A percentile compares a stretch with the other conserved stretches of the same genome.
These are phyloP conservation scores for Phoma herbarum DNA, from an alignment of 2,329 filamentous ascomycete genomes.

Conservation along the genomic window DNA sequence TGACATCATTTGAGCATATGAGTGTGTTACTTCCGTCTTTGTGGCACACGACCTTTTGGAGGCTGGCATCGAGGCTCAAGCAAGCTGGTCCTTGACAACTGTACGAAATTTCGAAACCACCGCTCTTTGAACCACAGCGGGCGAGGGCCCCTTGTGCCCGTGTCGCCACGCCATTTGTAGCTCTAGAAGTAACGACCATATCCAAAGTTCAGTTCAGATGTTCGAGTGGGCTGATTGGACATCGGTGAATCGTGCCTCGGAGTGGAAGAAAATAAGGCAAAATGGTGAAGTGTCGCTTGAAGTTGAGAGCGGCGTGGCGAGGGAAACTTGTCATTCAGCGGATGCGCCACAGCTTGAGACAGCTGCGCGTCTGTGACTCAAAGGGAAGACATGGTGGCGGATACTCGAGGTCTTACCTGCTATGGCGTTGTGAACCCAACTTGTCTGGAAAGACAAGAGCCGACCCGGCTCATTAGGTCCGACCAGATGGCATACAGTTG, in stretches of 20 bases:
- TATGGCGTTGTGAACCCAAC: not conserved
- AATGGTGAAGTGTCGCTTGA: not conserved
- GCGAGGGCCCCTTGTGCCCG: slow-evolving; percentile 7
- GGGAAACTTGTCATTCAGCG: not conserved
- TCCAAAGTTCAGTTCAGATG: too few species aligned
- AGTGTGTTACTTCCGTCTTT: slow-evolving; percentile 23
- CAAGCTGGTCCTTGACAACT: slow-evolving; percentile 33
- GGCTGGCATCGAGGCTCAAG: slow-evolving; percentile 24
- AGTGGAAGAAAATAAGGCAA: not conserved
- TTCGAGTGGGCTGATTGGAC: not conserved
- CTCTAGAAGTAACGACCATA: not conserved
- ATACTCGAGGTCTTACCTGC: not conserved
- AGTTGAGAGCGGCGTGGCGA: not conserved
- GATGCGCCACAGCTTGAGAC: slow-evolving; percentile 1
- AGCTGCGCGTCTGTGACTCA: not conserved
- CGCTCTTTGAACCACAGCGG: slow-evolving; percentile 3
- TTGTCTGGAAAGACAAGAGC: too few species aligned
- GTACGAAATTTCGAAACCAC: slow-evolving; percentile 28
- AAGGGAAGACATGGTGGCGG: slow-evolving; percentile 5
- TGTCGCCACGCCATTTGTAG: slow-evolving; percentile 7
- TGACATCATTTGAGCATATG: slow-evolving; percentile 31
- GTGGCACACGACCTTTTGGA: slow-evolving; percentile 33
- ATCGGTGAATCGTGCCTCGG: not conserved
- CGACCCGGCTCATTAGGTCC: not conserved
- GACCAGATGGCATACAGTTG: too few species aligned